These are phyloP conservation scores for Ophiosphaerella korrae DNA, from an alignment of 2,329 filamentous ascomycete genomes.

Conservation along the genomic window DNA sequence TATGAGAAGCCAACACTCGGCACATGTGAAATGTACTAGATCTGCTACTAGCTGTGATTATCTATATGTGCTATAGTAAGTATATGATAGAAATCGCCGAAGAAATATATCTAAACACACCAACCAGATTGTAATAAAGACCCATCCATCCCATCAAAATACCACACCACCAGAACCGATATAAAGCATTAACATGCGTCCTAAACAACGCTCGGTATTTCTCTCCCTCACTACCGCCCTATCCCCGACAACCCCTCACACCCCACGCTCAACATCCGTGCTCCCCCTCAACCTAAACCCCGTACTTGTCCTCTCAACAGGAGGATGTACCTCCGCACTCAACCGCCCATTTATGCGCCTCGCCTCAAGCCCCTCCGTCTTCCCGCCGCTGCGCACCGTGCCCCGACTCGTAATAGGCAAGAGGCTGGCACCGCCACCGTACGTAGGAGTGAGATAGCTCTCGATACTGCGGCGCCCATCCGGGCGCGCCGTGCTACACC, in stretches of 20 bases:
- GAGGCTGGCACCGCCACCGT: slow-evolving; percentile 16
- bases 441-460: slow-evolving; percentile 30
- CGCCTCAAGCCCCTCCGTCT: slow-evolving; percentile 19
- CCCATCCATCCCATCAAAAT: too few species aligned
- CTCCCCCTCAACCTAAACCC: slow-evolving; percentile 43
- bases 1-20: too few species aligned
- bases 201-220: too few species aligned
- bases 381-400: slow-evolving; percentile 22
- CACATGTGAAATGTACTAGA: too few species aligned
- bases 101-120: too few species aligned
- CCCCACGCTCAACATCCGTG: slow-evolving; percentile 30
- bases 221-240: too few species aligned
- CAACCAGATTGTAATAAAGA: too few species aligned
- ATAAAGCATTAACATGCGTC: too few species aligned
- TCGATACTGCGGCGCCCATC: slow-evolving; percentile 33
- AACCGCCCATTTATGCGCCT: slow-evolving; percentile 15
- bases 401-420: slow-evolving; percentile 42
- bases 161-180: too few species aligned
- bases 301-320: slow-evolving; percentile 37
- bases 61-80: too few species aligned
- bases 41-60: too few species aligned
- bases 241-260: neutral
- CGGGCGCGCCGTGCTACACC: slow-evolving; percentile 28
- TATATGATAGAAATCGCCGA: too few species aligned
- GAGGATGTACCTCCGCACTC: slow-evolving; percentile 24